Base-by-base conservation (phyloP, 331 rosid genomes). In the Saraca asoca region DNA sequence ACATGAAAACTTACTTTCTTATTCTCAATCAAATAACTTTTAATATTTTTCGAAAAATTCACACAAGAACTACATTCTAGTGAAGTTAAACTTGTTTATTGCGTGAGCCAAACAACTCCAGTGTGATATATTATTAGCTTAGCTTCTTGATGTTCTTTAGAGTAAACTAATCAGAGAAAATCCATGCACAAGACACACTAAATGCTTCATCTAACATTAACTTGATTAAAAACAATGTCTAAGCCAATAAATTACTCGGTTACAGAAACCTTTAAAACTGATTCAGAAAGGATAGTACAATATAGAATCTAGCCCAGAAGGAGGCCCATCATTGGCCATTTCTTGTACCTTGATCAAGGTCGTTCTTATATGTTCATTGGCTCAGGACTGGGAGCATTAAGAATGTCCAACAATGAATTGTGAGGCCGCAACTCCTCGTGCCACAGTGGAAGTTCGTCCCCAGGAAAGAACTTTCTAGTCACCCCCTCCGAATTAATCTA, bases 401-500 rank as follows among this genome's bases (percentile, higher is more conserved):
- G 85, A 16, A 86, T 82, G 81, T 94, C 99, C 49, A 94, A 66
- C 58, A 94, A 60, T 0, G 97, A 90, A 58, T 80, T 82, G 0
- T 79, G 87, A 0, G 99, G 74, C 83, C 85, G 97, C 82, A 94
- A 20, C 78, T 94, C 99, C 81, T 94, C 99, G 0, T 94, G 95
- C 99, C 99, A 94, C 6, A 90, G 3, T 0, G 96, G 93, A 52
- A 94, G 95, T 62, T 85, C 66, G 78, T 90, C 97, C 0, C 95
- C 95, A 0, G 97, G 79, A 66, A 90, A 88, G 80, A 65, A 86
- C 61, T 94, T 94, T 75, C 97, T 83, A 0, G 90, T 88, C 79
- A 88, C 97, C 73, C 99, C 99, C 74, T 94, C 96, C 0, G 92
- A 80, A 65, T 94, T 85, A 59, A 90, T 94, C 96, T 94, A 69